These are phyloP conservation scores for Apiospora kogelbergensis DNA, from an alignment of 2,329 filamentous ascomycete genomes.

Conservation along the genomic window DNA sequence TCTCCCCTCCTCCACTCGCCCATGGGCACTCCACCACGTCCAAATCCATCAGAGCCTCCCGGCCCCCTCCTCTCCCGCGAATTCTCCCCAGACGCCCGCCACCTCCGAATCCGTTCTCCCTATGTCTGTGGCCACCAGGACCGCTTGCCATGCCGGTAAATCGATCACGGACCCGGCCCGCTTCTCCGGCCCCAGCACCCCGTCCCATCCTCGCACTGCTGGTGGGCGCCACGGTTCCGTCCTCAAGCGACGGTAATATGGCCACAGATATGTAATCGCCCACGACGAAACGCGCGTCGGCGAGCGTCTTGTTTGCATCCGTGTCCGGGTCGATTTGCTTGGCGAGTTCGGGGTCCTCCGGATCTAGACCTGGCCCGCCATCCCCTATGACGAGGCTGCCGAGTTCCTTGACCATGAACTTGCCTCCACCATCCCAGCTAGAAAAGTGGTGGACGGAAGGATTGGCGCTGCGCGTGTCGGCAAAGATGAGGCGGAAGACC, in stretches of 20 bases:
- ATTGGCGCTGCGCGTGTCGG: conserved; percentile 36
- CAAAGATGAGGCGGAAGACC: conserved; percentile 84
- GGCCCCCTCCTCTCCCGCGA: conserved; percentile 33
- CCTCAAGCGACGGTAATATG: conserved; percentile 71
- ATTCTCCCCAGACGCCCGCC: conserved; percentile 37
- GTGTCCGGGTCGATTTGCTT: conserved; percentile 32
- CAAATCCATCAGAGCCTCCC: conserved; percentile 30
- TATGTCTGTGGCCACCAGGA: conserved; percentile 20
- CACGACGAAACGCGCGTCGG: conserved; percentile 78
- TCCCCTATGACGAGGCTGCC: conserved; percentile 79
- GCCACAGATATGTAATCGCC: conserved; percentile 87
- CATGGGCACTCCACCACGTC: conserved; percentile 42
- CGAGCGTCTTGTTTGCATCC: conserved; percentile 65
- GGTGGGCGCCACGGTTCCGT: conserved; percentile 72
- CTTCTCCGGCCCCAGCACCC: conserved; percentile 38
- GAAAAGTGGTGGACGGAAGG: conserved; percentile 22
- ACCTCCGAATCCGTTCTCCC: conserved; percentile 45
- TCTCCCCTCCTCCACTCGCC: conserved; percentile 71
- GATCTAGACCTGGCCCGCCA: conserved; percentile 43
- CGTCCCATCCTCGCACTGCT: conserved; percentile 47
- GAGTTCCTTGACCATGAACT: conserved; percentile 77
- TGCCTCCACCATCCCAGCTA: conserved; percentile 35
- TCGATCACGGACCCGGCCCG: conserved; percentile 24
- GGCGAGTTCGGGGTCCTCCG: conserved; percentile 33
- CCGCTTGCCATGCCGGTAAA: conserved; percentile 24